These are phyloP conservation scores for Cutaneotrichosporon sp. DNA, from an alignment of 1,284 basidiomycete genomes.

Conservation along the genomic window DNA sequence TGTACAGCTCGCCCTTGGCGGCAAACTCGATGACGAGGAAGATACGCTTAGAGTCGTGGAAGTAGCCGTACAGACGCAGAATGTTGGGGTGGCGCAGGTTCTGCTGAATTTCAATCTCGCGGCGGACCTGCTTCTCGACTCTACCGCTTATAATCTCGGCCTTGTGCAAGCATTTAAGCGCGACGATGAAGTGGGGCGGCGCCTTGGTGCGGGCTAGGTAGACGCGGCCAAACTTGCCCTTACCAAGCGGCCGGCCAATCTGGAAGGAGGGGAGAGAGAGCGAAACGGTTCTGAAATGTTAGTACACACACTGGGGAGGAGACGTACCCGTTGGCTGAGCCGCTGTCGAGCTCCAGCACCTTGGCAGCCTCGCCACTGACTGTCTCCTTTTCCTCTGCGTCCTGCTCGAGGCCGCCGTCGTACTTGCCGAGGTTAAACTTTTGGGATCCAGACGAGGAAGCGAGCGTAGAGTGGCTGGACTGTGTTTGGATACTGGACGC, in stretches of 20 bases:
- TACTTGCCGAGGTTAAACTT: constrained; percentile 67
- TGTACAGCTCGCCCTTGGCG: constrained; percentile 92
- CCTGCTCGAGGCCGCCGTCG: constrained; percentile 78
- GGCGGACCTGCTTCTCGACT: constrained; percentile 91
- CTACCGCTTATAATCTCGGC: constrained; percentile 82
- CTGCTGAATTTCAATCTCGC: constrained; percentile 98
- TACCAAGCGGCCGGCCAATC: constrained; percentile 91
- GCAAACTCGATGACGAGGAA: constrained; percentile 98
- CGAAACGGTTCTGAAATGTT: constrained; percentile 48
- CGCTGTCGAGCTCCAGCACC: constrained; percentile 71
- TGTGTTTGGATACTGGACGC: constrained; percentile 10
- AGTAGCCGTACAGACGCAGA: constrained; percentile 89
- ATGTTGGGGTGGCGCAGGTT: constrained; percentile 95
- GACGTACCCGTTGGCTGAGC: constrained; percentile 56
- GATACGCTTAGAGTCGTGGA: constrained; percentile 96
- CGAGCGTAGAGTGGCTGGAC: not conserved
- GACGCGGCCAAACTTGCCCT: constrained; percentile 97
- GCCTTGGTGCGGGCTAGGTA: constrained; percentile 95
- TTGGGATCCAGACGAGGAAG: not conserved
- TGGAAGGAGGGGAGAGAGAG: constrained; percentile 73
- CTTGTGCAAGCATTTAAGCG: constrained; percentile 96
- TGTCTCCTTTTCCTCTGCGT: constrained; percentile 54
- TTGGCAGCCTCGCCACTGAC: constrained; percentile 68
- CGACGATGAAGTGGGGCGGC: constrained; percentile 85
- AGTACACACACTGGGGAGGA: not conserved